Evolutionary conservation across 2,329 filamentous ascomycete genomes (phyloP).

Genomic region (Epichloe hybrida): DNA sequence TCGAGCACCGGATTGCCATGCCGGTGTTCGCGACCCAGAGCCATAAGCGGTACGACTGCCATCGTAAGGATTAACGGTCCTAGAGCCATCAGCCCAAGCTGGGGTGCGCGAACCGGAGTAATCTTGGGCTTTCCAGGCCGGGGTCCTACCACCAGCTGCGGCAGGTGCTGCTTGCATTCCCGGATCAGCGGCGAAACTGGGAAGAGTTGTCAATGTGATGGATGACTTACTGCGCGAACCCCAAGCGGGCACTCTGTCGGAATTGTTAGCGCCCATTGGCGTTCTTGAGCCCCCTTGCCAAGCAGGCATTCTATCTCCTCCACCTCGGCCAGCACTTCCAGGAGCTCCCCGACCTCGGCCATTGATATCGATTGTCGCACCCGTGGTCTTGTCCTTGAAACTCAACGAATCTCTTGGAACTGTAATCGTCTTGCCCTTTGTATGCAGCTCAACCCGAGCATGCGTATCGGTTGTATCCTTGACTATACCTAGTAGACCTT

Average conservation of each 20-base stretch:
- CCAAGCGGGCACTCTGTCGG: conserved; percentile 67
- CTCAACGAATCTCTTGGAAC: conserved; percentile 70
- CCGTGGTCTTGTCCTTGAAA: conserved; percentile 74
- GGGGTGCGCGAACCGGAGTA: conserved; percentile 50
- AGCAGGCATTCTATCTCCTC: conserved; percentile 32
- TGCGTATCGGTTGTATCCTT: conserved; percentile 82
- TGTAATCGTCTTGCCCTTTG: conserved; percentile 82
- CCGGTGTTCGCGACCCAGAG: conserved; percentile 55
- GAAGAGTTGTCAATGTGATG: background rate
- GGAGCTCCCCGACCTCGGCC: conserved; percentile 32
- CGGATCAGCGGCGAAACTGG: background rate
- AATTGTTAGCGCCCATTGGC: conserved; percentile 44
- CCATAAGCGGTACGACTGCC: conserved; percentile 70
- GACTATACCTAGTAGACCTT: conserved; percentile 86
- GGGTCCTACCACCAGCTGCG: conserved; percentile 40
- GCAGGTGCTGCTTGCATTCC: conserved; percentile 33
- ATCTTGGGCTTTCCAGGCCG: conserved; percentile 45
- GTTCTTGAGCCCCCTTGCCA: conserved; percentile 58
- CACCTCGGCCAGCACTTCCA: conserved; percentile 31
- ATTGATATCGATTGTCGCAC: conserved; percentile 62
- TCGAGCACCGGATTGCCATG: conserved; percentile 66
- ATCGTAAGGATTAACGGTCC: conserved; percentile 57
- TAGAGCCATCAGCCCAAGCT: conserved; percentile 55
- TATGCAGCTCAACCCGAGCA: conserved; percentile 84
- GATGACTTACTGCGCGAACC: conserved; percentile 50